Conservation (phyloP, 345 rosid genomes). For the Combretum micranthum region DNA sequence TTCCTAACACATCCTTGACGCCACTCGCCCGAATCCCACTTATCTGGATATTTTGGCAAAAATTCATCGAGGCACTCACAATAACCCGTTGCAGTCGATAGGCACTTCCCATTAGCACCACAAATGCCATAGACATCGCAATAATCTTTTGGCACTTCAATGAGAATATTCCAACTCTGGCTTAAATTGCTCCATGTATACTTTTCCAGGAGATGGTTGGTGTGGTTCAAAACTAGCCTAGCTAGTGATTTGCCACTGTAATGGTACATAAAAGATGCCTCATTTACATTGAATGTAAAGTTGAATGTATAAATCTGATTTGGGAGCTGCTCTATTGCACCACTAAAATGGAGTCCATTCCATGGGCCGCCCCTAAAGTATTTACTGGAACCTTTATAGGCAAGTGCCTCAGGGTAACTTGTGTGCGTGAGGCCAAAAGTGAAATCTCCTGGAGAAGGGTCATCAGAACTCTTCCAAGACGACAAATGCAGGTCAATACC, state of each 20-base stretch:
- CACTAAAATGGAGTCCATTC: slow-evolving; percentile 34
- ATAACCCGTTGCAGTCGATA: background rate
- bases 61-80: slow-evolving; percentile 37
- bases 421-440: slow-evolving; percentile 13
- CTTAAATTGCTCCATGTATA: background rate
- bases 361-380: slow-evolving; percentile 25
- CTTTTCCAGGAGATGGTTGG: slow-evolving; percentile 13
- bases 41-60: slow-evolving; percentile 16
- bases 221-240: slow-evolving; percentile 6
- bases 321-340: slow-evolving; percentile 16
- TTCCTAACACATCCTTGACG: slow-evolving; percentile 33
- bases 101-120: slow-evolving; percentile 18
- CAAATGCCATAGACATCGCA: slow-evolving; percentile 26
- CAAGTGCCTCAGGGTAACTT: slow-evolving; percentile 24
- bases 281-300: slow-evolving; percentile 13
- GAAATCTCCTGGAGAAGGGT: slow-evolving; percentile 30
- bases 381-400: background rate
- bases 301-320: slow-evolving; percentile 15
- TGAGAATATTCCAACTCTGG: slow-evolving; percentile 6
- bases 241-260: slow-evolving; percentile 8
- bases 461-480: slow-evolving; percentile 32
- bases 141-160: slow-evolving; percentile 16
- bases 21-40: slow-evolving; percentile 32
- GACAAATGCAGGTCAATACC: slow-evolving; percentile 8
- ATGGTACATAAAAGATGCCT: slow-evolving; percentile 18